Base-by-base conservation (phyloP, 805 yeast genomes). In the Metschnikowia amazonensis region DNA sequence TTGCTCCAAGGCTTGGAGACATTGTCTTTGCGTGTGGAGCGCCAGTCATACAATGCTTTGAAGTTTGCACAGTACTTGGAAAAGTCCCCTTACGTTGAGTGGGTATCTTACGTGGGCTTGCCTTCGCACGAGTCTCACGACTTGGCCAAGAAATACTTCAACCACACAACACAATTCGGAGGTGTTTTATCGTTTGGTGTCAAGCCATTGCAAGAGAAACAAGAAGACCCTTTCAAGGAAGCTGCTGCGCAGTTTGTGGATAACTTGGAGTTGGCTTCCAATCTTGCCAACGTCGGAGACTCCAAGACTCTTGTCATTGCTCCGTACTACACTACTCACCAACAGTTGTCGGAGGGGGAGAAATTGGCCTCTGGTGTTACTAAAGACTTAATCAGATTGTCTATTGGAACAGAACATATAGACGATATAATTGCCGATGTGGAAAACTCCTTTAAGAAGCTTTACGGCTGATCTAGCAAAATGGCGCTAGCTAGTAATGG, bases 261-360 rank as follows among this genome's bases (percentile, higher is more conserved):
- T 67, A 72, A 70, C 57, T 79, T 94, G 67, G 80, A 88, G 67
- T 69, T 94, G 47, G 95, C 96, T 46, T 84, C 96, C 27, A 87
- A 89, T 72, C 80, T 94, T 63, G 98, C 99, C 41, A 92, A 92
- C 60, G 97, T 92, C 48, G 99, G 99, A 63, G 99, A 92, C 62
- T 83, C 92, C 42, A 94, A 92, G 74, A 88, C 98, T 36, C 77
- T 92, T 63, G 95, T 92, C 47, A 92, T 92, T 66, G 90, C 97
- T 44, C 99, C 99, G 54, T 90, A 84, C 77, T 89, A 79, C 69
- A 94, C 98, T 33, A 92, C 98, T 21, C 99, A 92, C 69, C 90
- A 89, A 65, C 98, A 94, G 73, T 77, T 92, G 61, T 67, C 73
- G 34, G 89, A 86, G 37, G 86, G 82, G 53, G 97, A 89, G 73